Evolutionary conservation across 306 rosid genomes (phyloP).

Genomic region (Echinosophora koreensis): DNA sequence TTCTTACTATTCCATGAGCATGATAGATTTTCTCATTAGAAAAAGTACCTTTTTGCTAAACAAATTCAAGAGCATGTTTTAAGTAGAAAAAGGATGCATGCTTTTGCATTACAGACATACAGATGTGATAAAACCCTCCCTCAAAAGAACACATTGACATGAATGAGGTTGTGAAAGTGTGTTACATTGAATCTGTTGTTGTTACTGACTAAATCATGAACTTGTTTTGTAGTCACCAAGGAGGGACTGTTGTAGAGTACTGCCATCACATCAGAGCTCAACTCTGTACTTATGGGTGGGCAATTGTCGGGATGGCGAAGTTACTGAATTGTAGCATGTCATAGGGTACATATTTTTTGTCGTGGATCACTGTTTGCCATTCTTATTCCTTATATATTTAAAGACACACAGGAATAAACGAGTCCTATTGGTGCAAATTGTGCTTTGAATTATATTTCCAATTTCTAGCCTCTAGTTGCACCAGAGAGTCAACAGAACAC

Average conservation of each 20-base stretch:
- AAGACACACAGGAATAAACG: no score
- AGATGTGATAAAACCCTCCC: no score
- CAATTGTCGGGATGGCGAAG: conserved; percentile 69
- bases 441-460: conserved; percentile 32
- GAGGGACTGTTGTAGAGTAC: conserved; percentile 86
- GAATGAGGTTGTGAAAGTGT: no score
- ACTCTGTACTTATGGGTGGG: conserved; percentile 73
- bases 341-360: conserved; percentile 23
- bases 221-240: conserved; percentile 83
- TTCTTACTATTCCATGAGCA: neutral
- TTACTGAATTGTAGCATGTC: conserved; percentile 62
- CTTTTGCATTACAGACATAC: no score
- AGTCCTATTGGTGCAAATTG: conserved; percentile 17
- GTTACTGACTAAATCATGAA: conserved; percentile 27
- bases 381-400: conserved; percentile 13
- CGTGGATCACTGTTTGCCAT: conserved; percentile 5
- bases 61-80: no score
- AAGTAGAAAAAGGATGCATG: no score
- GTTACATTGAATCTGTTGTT: no score
- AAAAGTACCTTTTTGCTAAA: no score
- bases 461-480: conserved; percentile 32
- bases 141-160: no score
- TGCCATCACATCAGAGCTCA: conserved; percentile 59
- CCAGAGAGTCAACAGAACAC: conserved; percentile 40
- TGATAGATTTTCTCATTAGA: neutral